Percentiles rank a stretch among this genome's conserved stretches.
phyloP scores from a whole-genome alignment of 352 stramenopile genomes.

The Pythium pectinolyticum region DNA sequence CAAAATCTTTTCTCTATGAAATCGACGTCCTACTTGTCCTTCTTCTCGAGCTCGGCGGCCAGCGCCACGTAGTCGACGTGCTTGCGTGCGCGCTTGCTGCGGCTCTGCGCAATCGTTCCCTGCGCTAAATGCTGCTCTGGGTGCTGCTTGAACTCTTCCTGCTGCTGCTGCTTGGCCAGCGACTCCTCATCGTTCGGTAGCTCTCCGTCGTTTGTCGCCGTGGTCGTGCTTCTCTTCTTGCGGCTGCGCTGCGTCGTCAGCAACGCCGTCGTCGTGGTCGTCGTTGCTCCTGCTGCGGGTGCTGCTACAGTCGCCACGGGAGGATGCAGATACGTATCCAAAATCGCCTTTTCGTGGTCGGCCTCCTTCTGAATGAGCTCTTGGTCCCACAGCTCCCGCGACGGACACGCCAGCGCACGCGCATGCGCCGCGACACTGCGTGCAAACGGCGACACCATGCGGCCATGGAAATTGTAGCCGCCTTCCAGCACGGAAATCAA shows the following conservation, averaged over 20 bases:
- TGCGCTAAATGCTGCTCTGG: no score
- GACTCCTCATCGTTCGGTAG: not conserved
- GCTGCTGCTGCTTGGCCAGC: not conserved
- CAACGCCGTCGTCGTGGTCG: not conserved
- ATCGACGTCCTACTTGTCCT: constrained; percentile 6
- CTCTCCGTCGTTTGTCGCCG: not conserved
- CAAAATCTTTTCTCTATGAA: no score
- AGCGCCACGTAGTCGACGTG: constrained; percentile 41
- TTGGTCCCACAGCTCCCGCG: constrained; percentile 48
- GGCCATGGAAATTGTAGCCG: constrained; percentile 86
- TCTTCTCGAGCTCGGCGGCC: constrained; percentile 24
- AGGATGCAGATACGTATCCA: constrained; percentile 49
- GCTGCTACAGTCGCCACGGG: not conserved
- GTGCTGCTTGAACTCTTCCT: not conserved
- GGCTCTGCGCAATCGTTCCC: constrained; percentile 1
- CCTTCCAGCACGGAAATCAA: constrained; percentile 85
- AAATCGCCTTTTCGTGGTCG: constrained; percentile 43
- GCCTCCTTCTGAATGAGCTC: constrained; percentile 51
- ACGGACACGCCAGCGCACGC: constrained; percentile 54
- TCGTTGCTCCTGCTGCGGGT: constrained; percentile 2
- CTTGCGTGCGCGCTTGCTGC: constrained; percentile 35
- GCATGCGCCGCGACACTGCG: constrained; percentile 73
- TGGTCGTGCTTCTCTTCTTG: no score
- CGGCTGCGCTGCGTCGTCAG: no score
- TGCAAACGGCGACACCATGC: constrained; percentile 79